A percentile compares a stretch with the other conserved stretches of the same genome.
phyloP scores from a whole-genome alignment of 108 stramenopile species.

The Nannochloropsis oceanica region DNA sequence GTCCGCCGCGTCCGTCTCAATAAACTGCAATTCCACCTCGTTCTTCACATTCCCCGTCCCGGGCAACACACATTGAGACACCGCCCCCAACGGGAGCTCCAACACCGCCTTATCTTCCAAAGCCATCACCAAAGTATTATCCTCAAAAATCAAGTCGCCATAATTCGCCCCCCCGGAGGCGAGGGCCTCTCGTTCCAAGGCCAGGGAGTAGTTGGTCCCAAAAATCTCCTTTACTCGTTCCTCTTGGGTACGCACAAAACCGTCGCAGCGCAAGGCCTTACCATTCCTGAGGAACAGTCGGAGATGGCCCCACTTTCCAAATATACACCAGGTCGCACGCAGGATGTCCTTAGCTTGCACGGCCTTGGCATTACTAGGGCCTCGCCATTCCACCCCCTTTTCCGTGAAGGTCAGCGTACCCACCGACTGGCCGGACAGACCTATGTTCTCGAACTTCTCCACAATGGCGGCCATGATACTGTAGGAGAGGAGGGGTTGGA shows the following conservation, averaged over 20 bases:
- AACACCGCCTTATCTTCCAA: neutral
- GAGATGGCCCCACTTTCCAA: constrained; percentile 23
- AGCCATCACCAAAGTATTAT: neutral
- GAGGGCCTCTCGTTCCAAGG: neutral
- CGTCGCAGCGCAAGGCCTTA: neutral
- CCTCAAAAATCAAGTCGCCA: neutral
- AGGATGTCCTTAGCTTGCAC: constrained; percentile 12
- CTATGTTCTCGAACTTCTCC: neutral
- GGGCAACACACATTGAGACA: constrained; percentile 43
- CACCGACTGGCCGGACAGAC: neutral
- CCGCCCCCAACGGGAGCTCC: constrained; percentile 24
- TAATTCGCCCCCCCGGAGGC: neutral
- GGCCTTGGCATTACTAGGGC: constrained; percentile 8
- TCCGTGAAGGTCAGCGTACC: neutral
- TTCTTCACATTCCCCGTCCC: constrained; percentile 34
- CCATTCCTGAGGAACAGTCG: constrained; percentile 25
- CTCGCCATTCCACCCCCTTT: neutral
- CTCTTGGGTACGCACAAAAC: neutral
- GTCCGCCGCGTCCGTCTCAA: constrained; percentile 30
- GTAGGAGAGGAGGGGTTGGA: no score
- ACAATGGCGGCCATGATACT: neutral
- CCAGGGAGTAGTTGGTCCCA: neutral
- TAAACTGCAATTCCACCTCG: constrained; percentile 45
- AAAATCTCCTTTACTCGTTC: neutral
- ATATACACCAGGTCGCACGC: constrained; percentile 14